Evolutionary conservation across 176 grass and related monocot genomes (phyloP).

Genomic region (Bothriochloa decipiens): DNA sequence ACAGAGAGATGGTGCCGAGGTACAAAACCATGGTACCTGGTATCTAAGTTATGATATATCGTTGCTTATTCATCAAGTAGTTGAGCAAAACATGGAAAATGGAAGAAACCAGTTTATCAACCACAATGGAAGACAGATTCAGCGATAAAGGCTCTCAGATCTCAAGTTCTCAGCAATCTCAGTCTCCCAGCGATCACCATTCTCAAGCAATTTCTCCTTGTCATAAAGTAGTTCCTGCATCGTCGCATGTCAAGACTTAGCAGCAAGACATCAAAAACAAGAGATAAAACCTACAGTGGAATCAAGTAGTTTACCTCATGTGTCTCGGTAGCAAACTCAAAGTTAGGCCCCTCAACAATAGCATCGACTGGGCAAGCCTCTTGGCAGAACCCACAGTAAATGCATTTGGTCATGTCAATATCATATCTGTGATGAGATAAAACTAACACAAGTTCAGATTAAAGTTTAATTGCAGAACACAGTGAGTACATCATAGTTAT

Average conservation of each 20-base stretch:
- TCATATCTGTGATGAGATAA: slow-evolving; percentile 66
- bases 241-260: neutral
- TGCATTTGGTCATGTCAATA: slow-evolving; percentile 99
- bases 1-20: slow-evolving; percentile 12
- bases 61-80: slow-evolving; percentile 56
- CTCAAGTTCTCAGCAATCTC: slow-evolving; percentile 94
- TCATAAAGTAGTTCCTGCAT: slow-evolving; percentile 90
- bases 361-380: slow-evolving; percentile 99
- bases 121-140: slow-evolving; percentile 20
- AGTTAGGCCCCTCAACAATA: slow-evolving; percentile 97
- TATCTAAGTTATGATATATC: slow-evolving; percentile 19
- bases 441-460: neutral
- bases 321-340: slow-evolving; percentile 98
- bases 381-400: slow-evolving; percentile 98
- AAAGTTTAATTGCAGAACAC: neutral
- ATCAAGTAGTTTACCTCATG: slow-evolving; percentile 66
- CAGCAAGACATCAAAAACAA: neutral
- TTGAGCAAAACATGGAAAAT: slow-evolving; percentile 11
- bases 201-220: slow-evolving; percentile 98
- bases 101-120: neutral
- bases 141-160: slow-evolving; percentile 91
- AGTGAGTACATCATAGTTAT: neutral
- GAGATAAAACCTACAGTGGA: neutral
- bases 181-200: slow-evolving; percentile 94
- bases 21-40: slow-evolving; percentile 32